Conservation (phyloP, 2,329 filamentous ascomycete species). For the Phoma sp. region DNA sequence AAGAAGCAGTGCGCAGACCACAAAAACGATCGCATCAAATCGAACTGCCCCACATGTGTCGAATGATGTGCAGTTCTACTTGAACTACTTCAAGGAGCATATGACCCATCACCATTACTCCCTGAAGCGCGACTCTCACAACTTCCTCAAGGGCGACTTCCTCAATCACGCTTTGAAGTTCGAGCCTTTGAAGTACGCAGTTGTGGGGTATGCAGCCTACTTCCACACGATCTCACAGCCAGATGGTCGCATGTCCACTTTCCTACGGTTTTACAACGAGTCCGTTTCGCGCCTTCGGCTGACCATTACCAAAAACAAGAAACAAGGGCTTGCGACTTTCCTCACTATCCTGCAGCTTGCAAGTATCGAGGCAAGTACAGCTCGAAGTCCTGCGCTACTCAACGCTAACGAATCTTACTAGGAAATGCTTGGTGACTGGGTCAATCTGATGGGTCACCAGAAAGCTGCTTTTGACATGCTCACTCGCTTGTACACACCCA, state of each 20-base stretch:
- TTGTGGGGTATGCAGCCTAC: constrained; percentile 89
- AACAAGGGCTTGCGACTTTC: constrained; percentile 75
- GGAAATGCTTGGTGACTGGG: constrained; percentile 96
- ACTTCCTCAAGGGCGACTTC: constrained; percentile 77
- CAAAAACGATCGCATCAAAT: constrained; percentile 18
- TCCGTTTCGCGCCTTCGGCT: constrained; percentile 79
- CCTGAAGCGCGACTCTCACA: constrained; percentile 71
- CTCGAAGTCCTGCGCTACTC: not conserved
- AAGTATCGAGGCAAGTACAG: constrained; percentile 79
- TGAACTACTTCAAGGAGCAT: constrained; percentile 79
- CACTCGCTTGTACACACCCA: constrained; percentile 76
- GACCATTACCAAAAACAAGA: constrained; percentile 73
- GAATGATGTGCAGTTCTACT: constrained; percentile 76
- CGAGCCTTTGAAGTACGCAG: constrained; percentile 83
- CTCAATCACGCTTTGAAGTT: constrained; percentile 76
- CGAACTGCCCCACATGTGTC: constrained; percentile 54
- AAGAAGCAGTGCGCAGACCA: constrained; percentile 41
- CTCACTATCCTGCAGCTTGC: constrained; percentile 90
- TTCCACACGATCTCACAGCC: constrained; percentile 77
- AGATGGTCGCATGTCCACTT: constrained; percentile 77
- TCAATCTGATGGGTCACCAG: constrained; percentile 91
- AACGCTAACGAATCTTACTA: constrained; percentile 49
- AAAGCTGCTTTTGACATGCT: constrained; percentile 86
- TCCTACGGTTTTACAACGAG: constrained; percentile 88
- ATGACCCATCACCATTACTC: constrained; percentile 86